These are phyloP conservation scores for Eucalyptus fibrosa DNA, from an alignment of 345 rosid species.

Conservation along the genomic window DNA sequence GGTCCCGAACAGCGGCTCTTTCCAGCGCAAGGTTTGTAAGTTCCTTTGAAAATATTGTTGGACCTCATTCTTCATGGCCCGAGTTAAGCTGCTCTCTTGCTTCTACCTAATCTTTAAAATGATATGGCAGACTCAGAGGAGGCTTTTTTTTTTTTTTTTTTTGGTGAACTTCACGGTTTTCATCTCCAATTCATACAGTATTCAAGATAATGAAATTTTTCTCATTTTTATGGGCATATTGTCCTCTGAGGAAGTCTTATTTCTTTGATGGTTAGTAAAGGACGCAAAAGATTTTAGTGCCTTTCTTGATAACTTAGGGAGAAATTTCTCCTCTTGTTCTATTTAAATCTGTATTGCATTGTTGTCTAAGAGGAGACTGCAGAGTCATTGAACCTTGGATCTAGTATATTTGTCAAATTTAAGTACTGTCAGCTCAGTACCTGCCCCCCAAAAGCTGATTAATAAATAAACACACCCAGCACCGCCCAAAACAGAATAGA, in stretches of 20 bases:
- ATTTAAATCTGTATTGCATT: not conserved
- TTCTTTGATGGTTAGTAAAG: not conserved
- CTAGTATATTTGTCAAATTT: not conserved
- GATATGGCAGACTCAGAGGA: not conserved
- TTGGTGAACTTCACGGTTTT: not conserved
- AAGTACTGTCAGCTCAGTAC: not conserved
- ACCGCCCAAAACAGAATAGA: not conserved
- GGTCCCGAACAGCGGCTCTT: constrained; percentile 52
- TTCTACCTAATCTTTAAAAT: not conserved
- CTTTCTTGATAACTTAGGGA: not conserved
- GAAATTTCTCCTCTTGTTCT: not conserved
- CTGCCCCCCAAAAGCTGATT: not conserved
- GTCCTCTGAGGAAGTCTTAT: not conserved
- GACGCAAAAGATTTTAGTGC: not conserved
- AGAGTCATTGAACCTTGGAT: not conserved
- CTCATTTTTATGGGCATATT: not conserved
- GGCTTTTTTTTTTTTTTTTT: not conserved
- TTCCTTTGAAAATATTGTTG: not conserved
- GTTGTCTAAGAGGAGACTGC: not conserved
- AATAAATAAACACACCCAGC: not conserved
- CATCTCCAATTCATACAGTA: not conserved
- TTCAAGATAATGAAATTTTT: not conserved
- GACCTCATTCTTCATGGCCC: not conserved
- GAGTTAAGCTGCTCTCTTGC: not conserved
- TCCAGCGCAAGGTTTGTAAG: constrained; percentile 55